Evolutionary conservation across 495 filamentous ascomycete genomes (phyloP), one percentile per base, ranked within the genome.

Genomic region (Penicillium daleae): DNA sequence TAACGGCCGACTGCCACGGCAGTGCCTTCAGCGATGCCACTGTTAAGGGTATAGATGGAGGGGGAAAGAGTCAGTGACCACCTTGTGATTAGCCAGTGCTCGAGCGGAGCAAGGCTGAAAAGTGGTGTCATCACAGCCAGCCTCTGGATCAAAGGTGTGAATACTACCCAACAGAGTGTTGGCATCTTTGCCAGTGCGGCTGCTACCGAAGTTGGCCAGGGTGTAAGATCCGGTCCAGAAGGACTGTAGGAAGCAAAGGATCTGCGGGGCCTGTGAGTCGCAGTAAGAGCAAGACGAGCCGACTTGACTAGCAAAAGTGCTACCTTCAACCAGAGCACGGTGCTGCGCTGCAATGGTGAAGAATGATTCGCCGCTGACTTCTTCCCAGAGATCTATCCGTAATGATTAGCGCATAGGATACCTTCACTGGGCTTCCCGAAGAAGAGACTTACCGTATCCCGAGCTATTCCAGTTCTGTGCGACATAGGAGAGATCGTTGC

Each of bases 1-100:
- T 92, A 92, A 12, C 90, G 77, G 57, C 90, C 90, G n/a, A 90
- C 81, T 17, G 88, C 86, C 32, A 88, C 80, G 9, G 87, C 87
- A 7, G 72, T 33, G 13, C 74, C 74, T 1, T 63, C 57, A 6
- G 65, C 54, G 13, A 73, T 73, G 4, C 74, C 77, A 9, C 79
- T 81, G 76, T 90, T 90, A 67, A 90, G 74, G n/a, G 67, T 60
- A 67, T 89, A 90, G 42, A 85, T 66, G 7, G 74, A 68, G 53
- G 84, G n/a, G 68, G 78, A 91, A 90, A 3, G 85, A 85, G 65
- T 90, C 86, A 5, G 85, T 83, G 4, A 86, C 76, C 3, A 71
- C 79, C 71, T 90, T 87, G 73, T 89, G 86, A 64, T 87, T 91
- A 24, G 86, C 77, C 37, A 92, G 74, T 19, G 86, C 85, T 57